Conservation (phyloP, 345 rosid species). For the Litchi chinensis region DNA sequence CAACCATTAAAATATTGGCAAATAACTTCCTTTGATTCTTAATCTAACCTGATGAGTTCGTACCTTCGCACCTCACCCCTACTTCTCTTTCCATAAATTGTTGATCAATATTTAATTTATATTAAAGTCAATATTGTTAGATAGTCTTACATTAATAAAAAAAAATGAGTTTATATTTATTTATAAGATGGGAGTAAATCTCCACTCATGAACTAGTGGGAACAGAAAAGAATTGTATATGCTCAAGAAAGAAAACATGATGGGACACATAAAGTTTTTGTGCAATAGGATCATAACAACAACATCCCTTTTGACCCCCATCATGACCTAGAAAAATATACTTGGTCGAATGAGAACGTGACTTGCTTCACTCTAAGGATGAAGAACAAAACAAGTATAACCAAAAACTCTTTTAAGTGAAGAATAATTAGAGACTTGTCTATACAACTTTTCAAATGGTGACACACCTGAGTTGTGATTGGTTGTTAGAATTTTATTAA, state of each 20-base stretch:
- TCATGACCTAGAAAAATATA: neutral
- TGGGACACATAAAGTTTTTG: neutral
- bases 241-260: neutral
- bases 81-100: too few relatives aligned
- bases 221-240: neutral
- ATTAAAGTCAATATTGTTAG: too few relatives aligned
- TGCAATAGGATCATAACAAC: neutral
- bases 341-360: neutral
- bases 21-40: too few relatives aligned
- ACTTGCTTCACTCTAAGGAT: neutral
- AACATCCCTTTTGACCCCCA: neutral
- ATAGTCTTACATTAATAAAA: too few relatives aligned
- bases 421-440: neutral
- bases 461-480: neutral
- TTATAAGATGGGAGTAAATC: too few relatives aligned
- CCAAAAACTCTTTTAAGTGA: conserved; percentile 3
- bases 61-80: too few relatives aligned
- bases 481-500: conserved; percentile 1
- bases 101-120: too few relatives aligned
- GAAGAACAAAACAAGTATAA: neutral
- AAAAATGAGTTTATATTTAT: too few relatives aligned
- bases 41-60: too few relatives aligned
- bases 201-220: neutral
- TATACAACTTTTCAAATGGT: conserved; percentile 1
- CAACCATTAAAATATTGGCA: too few relatives aligned